A percentile compares a stretch with the other conserved stretches of the same genome.
Conservation (phyloP, 2,329 filamentous ascomycete genomes). For the Ceratocystis ficicola region DNA sequence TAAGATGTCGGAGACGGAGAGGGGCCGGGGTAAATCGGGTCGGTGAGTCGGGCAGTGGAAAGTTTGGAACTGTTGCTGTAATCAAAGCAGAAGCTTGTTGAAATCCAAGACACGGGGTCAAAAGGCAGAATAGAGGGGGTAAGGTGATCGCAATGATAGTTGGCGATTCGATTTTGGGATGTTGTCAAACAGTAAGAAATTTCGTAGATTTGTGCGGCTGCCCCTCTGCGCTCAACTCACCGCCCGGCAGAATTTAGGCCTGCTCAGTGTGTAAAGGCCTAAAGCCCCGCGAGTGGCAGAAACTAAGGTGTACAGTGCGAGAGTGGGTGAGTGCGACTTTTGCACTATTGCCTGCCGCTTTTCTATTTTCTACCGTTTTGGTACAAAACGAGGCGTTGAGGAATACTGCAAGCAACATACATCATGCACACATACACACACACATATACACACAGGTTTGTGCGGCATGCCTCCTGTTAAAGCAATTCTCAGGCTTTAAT, state of each 20-base stretch:
- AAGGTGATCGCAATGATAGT: slow-evolving; percentile 16
- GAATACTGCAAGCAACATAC: not conserved
- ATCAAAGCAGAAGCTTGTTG: not conserved
- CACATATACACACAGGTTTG: not conserved
- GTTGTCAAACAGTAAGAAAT: slow-evolving; percentile 21
- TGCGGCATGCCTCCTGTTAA: too few species aligned
- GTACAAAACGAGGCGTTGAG: too few species aligned
- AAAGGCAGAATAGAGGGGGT: slow-evolving; percentile 2
- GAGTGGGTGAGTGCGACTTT: not conserved
- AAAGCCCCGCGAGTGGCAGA: slow-evolving; percentile 16
- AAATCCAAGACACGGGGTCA: not conserved
- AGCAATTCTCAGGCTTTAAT: not conserved
- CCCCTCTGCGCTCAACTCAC: slow-evolving; percentile 21
- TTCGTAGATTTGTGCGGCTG: slow-evolving; percentile 22
- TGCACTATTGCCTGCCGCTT: slow-evolving; percentile 10
- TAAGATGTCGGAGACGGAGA: slow-evolving; percentile 1
- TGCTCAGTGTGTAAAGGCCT: not conserved
- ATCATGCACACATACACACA: not conserved
- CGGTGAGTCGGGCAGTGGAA: not conserved
- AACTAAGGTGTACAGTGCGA: slow-evolving; percentile 11
- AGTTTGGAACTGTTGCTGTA: not conserved
- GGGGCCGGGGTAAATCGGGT: not conserved
- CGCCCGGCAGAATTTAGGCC: slow-evolving; percentile 21
- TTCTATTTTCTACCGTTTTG: too few species aligned
- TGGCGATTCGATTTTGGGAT: slow-evolving; percentile 19